Percentiles rank a stretch among this genome's conserved stretches.
Evolutionary conservation across 805 yeast species (phyloP).

Genomic region (Metschnikowia anglica): DNA sequence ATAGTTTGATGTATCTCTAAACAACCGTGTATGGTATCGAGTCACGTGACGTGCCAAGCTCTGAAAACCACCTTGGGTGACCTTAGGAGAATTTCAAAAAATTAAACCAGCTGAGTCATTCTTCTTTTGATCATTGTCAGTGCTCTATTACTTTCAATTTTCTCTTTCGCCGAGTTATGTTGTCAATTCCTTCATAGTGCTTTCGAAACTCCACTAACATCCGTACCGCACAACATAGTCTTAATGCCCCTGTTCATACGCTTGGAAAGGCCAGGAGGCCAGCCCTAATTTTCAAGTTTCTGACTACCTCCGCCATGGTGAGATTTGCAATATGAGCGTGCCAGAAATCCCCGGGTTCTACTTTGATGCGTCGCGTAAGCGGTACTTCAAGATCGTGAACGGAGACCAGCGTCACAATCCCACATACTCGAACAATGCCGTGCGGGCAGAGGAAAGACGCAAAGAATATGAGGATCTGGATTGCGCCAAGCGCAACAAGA

Average conservation of each 20-base stretch:
- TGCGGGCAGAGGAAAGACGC: conserved; percentile 26
- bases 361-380: conserved; percentile 28
- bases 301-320: neutral
- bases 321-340: conserved; percentile 7
- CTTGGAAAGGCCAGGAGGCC: too few species aligned
- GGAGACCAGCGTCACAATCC: conserved; percentile 25
- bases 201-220: too few species aligned
- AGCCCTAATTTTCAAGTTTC: neutral
- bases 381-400: conserved; percentile 35
- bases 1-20: too few species aligned
- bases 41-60: too few species aligned
- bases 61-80: too few species aligned
- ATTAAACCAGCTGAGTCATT: too few species aligned
- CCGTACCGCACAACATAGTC: neutral
- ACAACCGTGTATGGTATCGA: too few species aligned
- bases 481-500: neutral
- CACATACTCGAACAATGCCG: conserved; percentile 31
- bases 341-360: conserved; percentile 35
- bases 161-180: too few species aligned
- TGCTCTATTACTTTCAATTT: too few species aligned
- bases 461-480: neutral
- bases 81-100: too few species aligned
- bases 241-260: neutral
- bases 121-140: too few species aligned
- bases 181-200: too few species aligned